Evolutionary conservation across 169 alveolate genomes (phyloP).

Genomic region (Ichthyophthirius multifiliis): DNA sequence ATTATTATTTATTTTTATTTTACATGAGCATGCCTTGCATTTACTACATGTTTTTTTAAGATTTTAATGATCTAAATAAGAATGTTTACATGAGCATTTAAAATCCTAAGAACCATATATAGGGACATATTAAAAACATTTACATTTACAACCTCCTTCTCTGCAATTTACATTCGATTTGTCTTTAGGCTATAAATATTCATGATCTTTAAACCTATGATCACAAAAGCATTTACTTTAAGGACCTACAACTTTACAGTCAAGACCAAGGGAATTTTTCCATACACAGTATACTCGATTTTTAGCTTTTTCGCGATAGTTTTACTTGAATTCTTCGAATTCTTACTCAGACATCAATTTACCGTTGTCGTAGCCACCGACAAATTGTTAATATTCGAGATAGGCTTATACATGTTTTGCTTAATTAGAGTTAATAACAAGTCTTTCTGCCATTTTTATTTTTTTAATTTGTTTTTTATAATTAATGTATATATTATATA

Average conservation of each 20-base stretch:
- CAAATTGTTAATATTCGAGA: slow-evolving; percentile 80
- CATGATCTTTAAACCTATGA: slow-evolving; percentile 86
- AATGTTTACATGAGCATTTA: slow-evolving; percentile 88
- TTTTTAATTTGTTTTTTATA: too few species aligned
- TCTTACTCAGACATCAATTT: slow-evolving; percentile 80
- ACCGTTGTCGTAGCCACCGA: slow-evolving; percentile 88
- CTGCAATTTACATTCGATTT: slow-evolving; percentile 79
- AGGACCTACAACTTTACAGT: slow-evolving; percentile 88
- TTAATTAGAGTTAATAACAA: slow-evolving; percentile 49
- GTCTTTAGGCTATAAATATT: slow-evolving; percentile 64
- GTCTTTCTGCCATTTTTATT: slow-evolving; percentile 58
- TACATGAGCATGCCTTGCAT: slow-evolving; percentile 47
- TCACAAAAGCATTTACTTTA: slow-evolving; percentile 87
- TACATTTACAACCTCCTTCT: slow-evolving; percentile 77
- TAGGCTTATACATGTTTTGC: slow-evolving; percentile 83
- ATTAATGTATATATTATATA: too few species aligned
- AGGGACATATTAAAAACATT: slow-evolving; percentile 77
- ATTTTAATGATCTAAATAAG: slow-evolving; percentile 83
- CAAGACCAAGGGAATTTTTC: slow-evolving; percentile 74
- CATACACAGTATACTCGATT: slow-evolving; percentile 77
- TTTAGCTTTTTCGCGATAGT: slow-evolving; percentile 63
- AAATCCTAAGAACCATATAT: slow-evolving; percentile 86
- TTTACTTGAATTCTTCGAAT: slow-evolving; percentile 81
- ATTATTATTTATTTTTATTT: too few species aligned
- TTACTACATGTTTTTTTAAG: slow-evolving; percentile 59